Base-by-base conservation (phyloP, 2,329 filamentous ascomycete species). In the Aspergillaceae sp. region DNA sequence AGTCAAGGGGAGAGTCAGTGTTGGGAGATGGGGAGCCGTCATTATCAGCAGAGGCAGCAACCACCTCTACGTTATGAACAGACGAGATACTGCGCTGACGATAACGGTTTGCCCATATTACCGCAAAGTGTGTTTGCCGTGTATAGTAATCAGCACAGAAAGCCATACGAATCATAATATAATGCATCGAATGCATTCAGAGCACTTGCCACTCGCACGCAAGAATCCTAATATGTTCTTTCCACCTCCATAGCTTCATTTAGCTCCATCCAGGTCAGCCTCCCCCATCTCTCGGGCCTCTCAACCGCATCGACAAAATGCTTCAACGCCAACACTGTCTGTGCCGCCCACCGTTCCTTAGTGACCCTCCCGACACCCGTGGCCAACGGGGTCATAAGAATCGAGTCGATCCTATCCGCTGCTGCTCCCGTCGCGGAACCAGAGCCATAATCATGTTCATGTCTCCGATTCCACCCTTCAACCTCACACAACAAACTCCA, bases 331-430 rank as follows among this genome's bases (percentile, higher is more conserved):
- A 78, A 47, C 11, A 76, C 69, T 11, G 66, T 60, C 64, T 79
- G 76, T 30, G 57, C 57, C 7, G 76, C 74, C 75, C 76, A 79
- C 3, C 63, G 66, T 51, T 72, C 61, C 5, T 67, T 52, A 52
- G 66, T 74, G 32, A 78, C 68, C 0, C 49, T 48, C 0, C 76
- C 75, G 4, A 66, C 56, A 1, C 76, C 76, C 1, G 73, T 76
- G 2, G 71, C 76, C 51, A 78, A 48, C 0, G 76, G 76, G 4
- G 75, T 74, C 67, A 78, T 75, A 9, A 78, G 59, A 6, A 78
- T 49, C 9, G 58, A 70, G 4, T 52, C 40, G 41, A 77, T 76
- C 51, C 56, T 55, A 4, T 57, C 56, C 4, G 11, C 10, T 42
- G 41, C 1, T 27, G 42, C 4, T 37, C 45, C 27, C 28, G 48